phyloP scores from a whole-genome alignment of 2,329 filamentous ascomycete species.

The Penicillium sp. region DNA sequence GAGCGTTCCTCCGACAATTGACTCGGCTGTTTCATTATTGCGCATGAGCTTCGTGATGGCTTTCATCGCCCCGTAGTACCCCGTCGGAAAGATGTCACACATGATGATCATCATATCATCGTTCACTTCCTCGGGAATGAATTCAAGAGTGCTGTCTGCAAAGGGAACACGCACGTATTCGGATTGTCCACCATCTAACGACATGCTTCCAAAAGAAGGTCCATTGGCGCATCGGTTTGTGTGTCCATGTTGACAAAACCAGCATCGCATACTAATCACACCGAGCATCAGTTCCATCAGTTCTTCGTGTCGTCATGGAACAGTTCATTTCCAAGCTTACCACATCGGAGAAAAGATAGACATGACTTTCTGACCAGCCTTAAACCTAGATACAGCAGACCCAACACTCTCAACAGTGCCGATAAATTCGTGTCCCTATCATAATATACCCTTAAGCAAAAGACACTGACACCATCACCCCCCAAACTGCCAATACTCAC shows the following conservation, averaged over 20 bases:
- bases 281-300: too few relatives aligned
- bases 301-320: too few relatives aligned
- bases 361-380: conserved; percentile 74
- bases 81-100: conserved; percentile 83
- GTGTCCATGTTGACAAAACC: conserved; percentile 38
- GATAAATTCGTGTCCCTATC: conserved; percentile 77
- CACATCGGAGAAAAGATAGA: conserved; percentile 78
- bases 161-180: conserved; percentile 77
- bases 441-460: conserved; percentile 40
- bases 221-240: conserved; percentile 73
- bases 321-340: conserved; percentile 50
- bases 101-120: conserved; percentile 76
- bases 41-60: conserved; percentile 4
- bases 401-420: conserved; percentile 72
- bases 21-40: background rate
- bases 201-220: conserved; percentile 67
- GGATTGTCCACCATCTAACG: conserved; percentile 75
- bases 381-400: conserved; percentile 65
- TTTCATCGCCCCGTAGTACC: conserved; percentile 61
- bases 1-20: background rate
- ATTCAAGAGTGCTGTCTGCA: conserved; percentile 74
- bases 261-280: conserved; percentile 85
- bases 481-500: background rate
- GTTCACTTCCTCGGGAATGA: conserved; percentile 68
- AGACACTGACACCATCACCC: background rate